phyloP scores from a whole-genome alignment of 306 rosid genomes.

The Quillaja saponaria region DNA sequence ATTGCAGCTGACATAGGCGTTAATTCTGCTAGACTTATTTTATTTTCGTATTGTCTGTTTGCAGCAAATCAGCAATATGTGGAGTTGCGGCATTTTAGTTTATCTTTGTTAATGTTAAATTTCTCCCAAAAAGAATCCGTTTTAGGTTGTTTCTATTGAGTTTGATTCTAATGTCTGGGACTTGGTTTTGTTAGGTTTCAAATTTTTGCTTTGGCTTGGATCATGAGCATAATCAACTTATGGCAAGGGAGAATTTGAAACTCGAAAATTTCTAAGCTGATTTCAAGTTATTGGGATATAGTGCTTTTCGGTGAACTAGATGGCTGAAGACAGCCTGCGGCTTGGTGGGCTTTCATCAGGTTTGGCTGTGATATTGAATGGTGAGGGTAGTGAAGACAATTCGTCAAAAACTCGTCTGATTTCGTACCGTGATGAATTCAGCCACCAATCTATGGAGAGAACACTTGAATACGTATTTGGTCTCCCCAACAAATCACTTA shows the following conservation, averaged over 20 bases:
- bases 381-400: slow-evolving; percentile 54
- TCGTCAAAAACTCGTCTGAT: slow-evolving; percentile 58
- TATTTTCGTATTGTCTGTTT: not conserved
- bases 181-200: slow-evolving; percentile 13
- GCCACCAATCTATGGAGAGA: slow-evolving; percentile 82
- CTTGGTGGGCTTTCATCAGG: slow-evolving; percentile 92
- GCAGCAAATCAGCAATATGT: slow-evolving; percentile 2
- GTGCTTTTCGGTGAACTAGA: slow-evolving; percentile 36
- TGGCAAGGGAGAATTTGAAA: slow-evolving; percentile 32
- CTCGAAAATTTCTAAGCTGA: slow-evolving; percentile 37
- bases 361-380: slow-evolving; percentile 76
- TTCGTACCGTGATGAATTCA: slow-evolving; percentile 78
- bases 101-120: not conserved
- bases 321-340: slow-evolving; percentile 78
- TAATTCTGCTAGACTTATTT: slow-evolving; percentile 19
- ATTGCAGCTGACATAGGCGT: not conserved
- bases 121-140: slow-evolving; percentile 15
- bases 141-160: too few species aligned
- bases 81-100: slow-evolving; percentile 15
- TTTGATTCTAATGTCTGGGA: too few species aligned
- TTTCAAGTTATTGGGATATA: slow-evolving; percentile 40
- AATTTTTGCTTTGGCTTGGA: slow-evolving; percentile 34
- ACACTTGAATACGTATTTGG: slow-evolving; percentile 85
- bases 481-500: slow-evolving; percentile 69
- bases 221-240: slow-evolving; percentile 24